phyloP scores from a whole-genome alignment of 305 asterid genomes.

The Ajuga reptans region DNA sequence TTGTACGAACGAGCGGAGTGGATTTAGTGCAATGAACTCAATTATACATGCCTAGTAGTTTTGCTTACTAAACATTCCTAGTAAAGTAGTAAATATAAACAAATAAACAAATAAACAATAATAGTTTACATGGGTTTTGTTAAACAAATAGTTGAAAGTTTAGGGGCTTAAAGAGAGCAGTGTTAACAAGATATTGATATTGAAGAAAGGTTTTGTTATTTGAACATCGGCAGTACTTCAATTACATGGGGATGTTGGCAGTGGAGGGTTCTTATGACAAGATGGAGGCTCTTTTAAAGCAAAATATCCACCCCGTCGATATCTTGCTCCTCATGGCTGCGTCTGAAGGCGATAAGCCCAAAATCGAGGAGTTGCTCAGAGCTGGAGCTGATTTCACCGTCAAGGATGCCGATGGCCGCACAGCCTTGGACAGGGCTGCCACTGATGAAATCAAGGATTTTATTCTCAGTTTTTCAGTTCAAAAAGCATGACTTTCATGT shows the following conservation, averaged over 20 bases:
- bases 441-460: slow-evolving; percentile 60
- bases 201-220: too few species aligned
- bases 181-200: too few species aligned
- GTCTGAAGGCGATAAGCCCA: slow-evolving; percentile 73
- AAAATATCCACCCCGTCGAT: slow-evolving; percentile 83
- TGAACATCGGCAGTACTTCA: slow-evolving; percentile 53
- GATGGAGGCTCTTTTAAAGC: slow-evolving; percentile 77
- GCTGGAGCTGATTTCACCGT: slow-evolving; percentile 79
- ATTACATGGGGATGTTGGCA: slow-evolving; percentile 96
- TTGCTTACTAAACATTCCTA: too few species aligned
- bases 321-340: slow-evolving; percentile 77
- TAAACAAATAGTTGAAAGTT: too few species aligned
- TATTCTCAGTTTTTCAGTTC: slow-evolving; percentile 51
- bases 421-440: slow-evolving; percentile 72
- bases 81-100: too few species aligned
- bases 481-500: slow-evolving; percentile 28
- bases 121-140: too few species aligned
- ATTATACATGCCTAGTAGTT: too few species aligned
- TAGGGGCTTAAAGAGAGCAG: too few species aligned
- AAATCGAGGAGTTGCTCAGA: slow-evolving; percentile 71
- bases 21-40: too few species aligned
- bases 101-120: too few species aligned
- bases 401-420: slow-evolving; percentile 68
- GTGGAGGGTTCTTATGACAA: slow-evolving; percentile 88
- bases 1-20: too few species aligned